Evolutionary conservation across 164 flowering plant genomes (phyloP).

Genomic region (Liriodendron chinense): DNA sequence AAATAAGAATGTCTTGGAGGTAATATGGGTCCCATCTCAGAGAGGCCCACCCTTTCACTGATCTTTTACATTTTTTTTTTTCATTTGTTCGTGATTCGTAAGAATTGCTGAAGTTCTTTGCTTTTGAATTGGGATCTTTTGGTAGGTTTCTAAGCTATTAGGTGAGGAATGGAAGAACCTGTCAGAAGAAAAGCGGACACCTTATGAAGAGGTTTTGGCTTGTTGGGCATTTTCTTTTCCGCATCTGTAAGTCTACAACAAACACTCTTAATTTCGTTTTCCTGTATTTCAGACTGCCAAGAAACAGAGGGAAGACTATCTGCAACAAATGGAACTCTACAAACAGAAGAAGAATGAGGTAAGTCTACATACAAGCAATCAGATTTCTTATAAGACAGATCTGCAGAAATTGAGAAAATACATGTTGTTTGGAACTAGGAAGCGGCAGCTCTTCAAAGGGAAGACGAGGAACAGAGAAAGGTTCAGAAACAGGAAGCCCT

Average conservation of each 20-base stretch:
- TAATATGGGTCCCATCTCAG: conserved; percentile 11
- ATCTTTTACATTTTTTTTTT: too few species aligned
- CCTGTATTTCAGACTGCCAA: conserved; percentile 51
- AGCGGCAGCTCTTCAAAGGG: conserved; percentile 39
- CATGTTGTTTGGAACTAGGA: conserved; percentile 25
- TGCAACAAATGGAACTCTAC: conserved; percentile 72
- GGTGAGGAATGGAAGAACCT: conserved; percentile 95
- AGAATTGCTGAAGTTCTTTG: not conserved
- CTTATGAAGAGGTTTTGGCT: conserved; percentile 68
- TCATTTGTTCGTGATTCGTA: not conserved
- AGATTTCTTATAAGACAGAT: not conserved
- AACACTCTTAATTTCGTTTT: not conserved
- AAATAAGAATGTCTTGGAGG: conserved; percentile 65
- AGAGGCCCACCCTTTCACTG: not conserved
- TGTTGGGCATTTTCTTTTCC: not conserved
- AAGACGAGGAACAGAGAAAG: conserved; percentile 76
- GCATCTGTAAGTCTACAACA: not conserved
- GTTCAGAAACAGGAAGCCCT: conserved; percentile 86
- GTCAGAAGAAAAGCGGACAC: conserved; percentile 51
- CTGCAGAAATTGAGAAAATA: not conserved
- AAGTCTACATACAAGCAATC: not conserved
- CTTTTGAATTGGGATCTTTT: not conserved
- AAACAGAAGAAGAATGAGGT: conserved; percentile 64
- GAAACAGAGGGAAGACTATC: conserved; percentile 71
- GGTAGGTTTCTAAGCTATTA: conserved; percentile 57